These are phyloP conservation scores for Tuber magnatum DNA, from an alignment of 495 filamentous ascomycete species.

Conservation along the genomic window DNA sequence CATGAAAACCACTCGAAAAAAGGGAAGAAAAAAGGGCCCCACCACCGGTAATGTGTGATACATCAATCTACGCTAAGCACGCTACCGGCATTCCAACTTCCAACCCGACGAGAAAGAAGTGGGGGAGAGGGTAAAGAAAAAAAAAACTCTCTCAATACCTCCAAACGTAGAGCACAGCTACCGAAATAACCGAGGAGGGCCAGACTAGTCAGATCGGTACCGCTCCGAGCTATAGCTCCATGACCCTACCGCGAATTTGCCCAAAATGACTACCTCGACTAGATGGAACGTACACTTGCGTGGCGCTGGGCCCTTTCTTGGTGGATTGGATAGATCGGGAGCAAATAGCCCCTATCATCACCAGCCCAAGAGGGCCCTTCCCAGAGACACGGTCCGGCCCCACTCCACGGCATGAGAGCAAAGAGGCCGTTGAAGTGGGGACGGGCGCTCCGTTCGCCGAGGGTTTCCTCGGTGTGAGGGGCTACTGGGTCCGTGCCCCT, in stretches of 20 bases:
- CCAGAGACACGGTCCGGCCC: neutral
- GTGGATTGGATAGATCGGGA: neutral
- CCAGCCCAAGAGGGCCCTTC: neutral
- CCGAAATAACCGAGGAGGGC: neutral
- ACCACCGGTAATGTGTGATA: neutral
- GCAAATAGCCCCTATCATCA: neutral
- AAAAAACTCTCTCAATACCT: neutral
- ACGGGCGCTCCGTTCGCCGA: neutral
- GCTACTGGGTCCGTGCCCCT: neutral
- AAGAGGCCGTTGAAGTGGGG: neutral
- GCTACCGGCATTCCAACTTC: neutral
- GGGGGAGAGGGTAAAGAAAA: neutral
- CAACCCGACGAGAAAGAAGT: neutral
- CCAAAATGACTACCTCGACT: neutral
- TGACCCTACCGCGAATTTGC: neutral
- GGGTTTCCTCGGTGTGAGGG: neutral
- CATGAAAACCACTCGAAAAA: neutral
- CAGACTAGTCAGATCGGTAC: neutral
- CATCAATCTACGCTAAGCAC: neutral
- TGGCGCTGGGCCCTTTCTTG: neutral
- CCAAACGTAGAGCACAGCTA: neutral
- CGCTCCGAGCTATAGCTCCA: neutral
- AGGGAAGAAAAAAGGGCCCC: neutral
- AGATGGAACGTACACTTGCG: neutral
- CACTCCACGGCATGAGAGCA: neutral